phyloP scores from a whole-genome alignment of 257 asterid species.

The Gentiana dahurica region DNA sequence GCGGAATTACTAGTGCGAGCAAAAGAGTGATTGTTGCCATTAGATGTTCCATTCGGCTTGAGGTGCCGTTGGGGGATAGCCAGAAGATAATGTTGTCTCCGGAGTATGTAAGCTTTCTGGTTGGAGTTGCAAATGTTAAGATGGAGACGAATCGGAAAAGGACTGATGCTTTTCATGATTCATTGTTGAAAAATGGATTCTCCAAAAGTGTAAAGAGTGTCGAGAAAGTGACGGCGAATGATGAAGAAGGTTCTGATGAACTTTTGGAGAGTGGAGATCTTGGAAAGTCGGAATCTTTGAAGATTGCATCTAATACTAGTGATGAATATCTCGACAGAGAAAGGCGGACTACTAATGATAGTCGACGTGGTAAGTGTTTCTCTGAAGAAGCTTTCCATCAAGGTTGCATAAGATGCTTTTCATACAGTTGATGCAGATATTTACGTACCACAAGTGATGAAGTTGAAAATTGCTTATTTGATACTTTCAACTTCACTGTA shows the following conservation, averaged over 20 bases:
- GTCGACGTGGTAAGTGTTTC: conserved; percentile 33
- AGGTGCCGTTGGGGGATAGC: conserved; percentile 69
- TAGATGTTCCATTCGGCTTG: conserved; percentile 82
- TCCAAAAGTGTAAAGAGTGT: conserved; percentile 7
- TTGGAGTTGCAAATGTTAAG: conserved; percentile 71
- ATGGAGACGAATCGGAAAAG: conserved; percentile 74
- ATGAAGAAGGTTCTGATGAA: conserved; percentile 16
- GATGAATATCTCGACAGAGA: conserved; percentile 22
- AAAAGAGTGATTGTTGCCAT: conserved; percentile 74
- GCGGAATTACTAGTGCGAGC: conserved; percentile 78
- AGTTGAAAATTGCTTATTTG: no score
- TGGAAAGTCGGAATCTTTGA: conserved; percentile 16
- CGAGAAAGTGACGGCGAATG: conserved; percentile 7
- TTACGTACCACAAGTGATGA: no score
- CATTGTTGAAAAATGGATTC: conserved; percentile 47
- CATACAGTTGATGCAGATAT: no score
- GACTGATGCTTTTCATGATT: conserved; percentile 42
- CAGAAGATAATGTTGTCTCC: conserved; percentile 51
- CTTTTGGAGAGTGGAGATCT: conserved; percentile 15
- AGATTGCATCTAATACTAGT: conserved; percentile 17
- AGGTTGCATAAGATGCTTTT: no score
- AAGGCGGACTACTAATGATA: conserved; percentile 18
- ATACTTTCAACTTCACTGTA: no score
- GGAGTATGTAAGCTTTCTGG: conserved; percentile 64
- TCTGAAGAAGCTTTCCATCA: neutral